Conservation (phyloP, 2,329 filamentous ascomycete species). For the Trematosphaeria pertusa region DNA sequence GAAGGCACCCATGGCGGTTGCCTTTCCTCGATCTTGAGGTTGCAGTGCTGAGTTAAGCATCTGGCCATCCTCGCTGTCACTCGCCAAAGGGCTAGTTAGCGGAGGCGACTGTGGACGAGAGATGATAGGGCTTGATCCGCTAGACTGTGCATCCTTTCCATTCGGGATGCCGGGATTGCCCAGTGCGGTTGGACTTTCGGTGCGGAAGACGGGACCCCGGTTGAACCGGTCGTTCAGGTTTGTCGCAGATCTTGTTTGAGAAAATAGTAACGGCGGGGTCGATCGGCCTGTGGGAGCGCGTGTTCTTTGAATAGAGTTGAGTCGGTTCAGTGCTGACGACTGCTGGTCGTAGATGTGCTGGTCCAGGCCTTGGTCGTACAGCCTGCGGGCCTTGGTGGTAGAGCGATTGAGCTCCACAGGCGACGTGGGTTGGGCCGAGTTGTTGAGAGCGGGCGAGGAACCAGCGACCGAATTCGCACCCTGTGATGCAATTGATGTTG, state of each 20-base stretch:
- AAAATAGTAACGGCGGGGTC: constrained; percentile 55
- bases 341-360: constrained; percentile 84
- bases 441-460: constrained; percentile 37
- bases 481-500: constrained; percentile 87
- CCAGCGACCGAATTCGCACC: constrained; percentile 45
- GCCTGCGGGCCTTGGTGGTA: constrained; percentile 72
- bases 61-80: constrained; percentile 72
- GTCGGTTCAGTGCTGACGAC: constrained; percentile 74
- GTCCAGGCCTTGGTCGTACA: constrained; percentile 84
- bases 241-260: constrained; percentile 54
- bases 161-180: constrained; percentile 43
- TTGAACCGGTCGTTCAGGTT: constrained; percentile 56
- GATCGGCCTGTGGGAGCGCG: constrained; percentile 56
- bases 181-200: constrained; percentile 56
- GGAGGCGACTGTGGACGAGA: constrained; percentile 59
- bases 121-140: constrained; percentile 49
- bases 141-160: constrained; percentile 40
- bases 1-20: constrained; percentile 75
- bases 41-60: constrained; percentile 69
- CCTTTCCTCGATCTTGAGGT: constrained; percentile 80
- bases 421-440: constrained; percentile 32
- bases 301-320: constrained; percentile 78
- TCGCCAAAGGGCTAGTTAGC: constrained; percentile 70
- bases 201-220: constrained; percentile 49
- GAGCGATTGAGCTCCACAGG: constrained; percentile 64